Percentiles rank a stretch among this genome's conserved stretches.
phyloP scores from a whole-genome alignment of 108 stramenopile species.

The Skeletonema grethae region DNA sequence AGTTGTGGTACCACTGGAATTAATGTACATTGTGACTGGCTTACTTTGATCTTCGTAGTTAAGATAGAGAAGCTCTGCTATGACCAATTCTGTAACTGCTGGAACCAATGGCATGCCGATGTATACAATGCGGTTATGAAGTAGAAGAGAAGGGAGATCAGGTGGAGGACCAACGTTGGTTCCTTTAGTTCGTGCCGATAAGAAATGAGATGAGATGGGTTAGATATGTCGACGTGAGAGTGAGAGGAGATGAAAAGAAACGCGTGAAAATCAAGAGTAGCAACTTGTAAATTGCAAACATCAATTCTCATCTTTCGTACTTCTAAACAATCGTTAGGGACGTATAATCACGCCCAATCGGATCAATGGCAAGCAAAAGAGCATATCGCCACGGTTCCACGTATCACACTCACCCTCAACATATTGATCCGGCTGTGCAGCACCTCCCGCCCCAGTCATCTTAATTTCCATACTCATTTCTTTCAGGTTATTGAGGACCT shows the following conservation, averaged over 20 bases:
- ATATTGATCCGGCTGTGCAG: slow-evolving; percentile 23
- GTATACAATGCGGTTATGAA: slow-evolving; percentile 99
- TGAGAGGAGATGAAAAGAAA: neutral
- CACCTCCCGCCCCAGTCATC: slow-evolving; percentile 27
- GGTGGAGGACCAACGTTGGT: slow-evolving; percentile 95
- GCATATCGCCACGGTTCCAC: slow-evolving; percentile 13
- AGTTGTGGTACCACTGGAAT: slow-evolving; percentile 93
- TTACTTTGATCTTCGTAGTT: slow-evolving; percentile 89
- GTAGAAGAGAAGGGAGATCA: slow-evolving; percentile 96
- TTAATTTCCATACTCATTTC: slow-evolving; percentile 21
- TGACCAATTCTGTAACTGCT: slow-evolving; percentile 94
- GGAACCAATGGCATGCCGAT: slow-evolving; percentile 98
- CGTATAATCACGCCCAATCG: neutral
- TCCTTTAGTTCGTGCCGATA: slow-evolving; percentile 42
- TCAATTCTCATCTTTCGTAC: neutral
- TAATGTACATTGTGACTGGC: slow-evolving; percentile 98
- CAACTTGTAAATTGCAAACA: neutral
- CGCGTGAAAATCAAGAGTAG: neutral
- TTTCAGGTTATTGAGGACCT: slow-evolving; percentile 29
- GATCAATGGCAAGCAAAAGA: neutral
- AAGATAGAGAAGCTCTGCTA: slow-evolving; percentile 95
- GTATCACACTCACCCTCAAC: slow-evolving; percentile 21
- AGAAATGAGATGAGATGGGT: neutral
- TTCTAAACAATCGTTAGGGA: neutral
- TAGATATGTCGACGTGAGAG: neutral